Percentiles rank a stretch among this genome's conserved stretches.
Conservation (phyloP, 495 filamentous ascomycete genomes). For the Bombardia bombarda region DNA sequence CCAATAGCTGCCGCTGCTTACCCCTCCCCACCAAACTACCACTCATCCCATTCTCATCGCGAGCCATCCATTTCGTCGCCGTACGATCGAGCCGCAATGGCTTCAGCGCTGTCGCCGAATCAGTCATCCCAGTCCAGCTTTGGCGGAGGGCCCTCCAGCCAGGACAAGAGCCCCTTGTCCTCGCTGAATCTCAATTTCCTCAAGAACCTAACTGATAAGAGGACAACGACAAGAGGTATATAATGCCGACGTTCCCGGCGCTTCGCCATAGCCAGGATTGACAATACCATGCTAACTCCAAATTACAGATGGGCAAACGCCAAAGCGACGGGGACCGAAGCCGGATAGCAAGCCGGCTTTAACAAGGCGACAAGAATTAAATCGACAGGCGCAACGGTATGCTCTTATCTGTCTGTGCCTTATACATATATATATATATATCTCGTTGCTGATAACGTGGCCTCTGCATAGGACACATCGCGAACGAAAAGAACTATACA, state of each 20-base stretch:
- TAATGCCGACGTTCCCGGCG: background rate
- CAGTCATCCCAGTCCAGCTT: slow-evolving; percentile 22
- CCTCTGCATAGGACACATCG: slow-evolving; percentile 71
- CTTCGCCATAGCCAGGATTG: background rate
- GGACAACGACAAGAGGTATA: slow-evolving; percentile 27
- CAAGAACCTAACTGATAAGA: slow-evolving; percentile 55
- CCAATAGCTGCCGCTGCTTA: slow-evolving; percentile 28
- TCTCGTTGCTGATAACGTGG: no score
- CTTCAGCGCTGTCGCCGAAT: slow-evolving; percentile 33
- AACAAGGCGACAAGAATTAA: slow-evolving; percentile 89
- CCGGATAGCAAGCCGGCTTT: slow-evolving; percentile 93
- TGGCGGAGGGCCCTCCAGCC: slow-evolving; percentile 19
- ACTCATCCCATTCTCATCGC: slow-evolving; percentile 24
- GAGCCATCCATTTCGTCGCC: slow-evolving; percentile 26
- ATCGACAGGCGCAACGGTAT: slow-evolving; percentile 92
- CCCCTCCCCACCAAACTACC: slow-evolving; percentile 30
- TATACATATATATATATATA: no score
- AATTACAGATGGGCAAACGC: slow-evolving; percentile 75
- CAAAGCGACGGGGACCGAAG: slow-evolving; percentile 89
- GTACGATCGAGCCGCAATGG: slow-evolving; percentile 30
- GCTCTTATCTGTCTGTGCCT: no score
- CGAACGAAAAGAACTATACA: slow-evolving; percentile 93
- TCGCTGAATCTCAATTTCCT: slow-evolving; percentile 50
- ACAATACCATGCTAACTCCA: no score
- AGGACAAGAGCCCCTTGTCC: slow-evolving; percentile 45